Evolutionary conservation across 1,139 yeast genomes (phyloP), one percentile per base, ranked within the genome.

Genomic region (Yamadazyma buinensis): DNA sequence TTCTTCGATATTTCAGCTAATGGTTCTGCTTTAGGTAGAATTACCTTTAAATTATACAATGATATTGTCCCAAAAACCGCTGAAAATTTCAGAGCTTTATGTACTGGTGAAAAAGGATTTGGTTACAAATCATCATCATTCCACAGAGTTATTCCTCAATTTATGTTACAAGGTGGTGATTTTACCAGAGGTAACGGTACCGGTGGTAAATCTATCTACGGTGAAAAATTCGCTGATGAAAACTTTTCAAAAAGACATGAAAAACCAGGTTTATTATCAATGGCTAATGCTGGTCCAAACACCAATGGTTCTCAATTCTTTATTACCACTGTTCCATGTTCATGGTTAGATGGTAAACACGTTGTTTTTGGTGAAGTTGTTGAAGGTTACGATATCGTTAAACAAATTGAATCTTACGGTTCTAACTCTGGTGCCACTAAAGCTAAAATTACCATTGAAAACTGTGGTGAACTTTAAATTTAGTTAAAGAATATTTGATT

Each of bases 261-360:
- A 71, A 82, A 75, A 68, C 96, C 97, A 56, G 97, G 97, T 72
- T 77, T 90, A 57, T 79, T 92, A 64, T 86, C 96, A 55, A 92
- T 92, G 98, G 98, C 98, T 67, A 92, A 92, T 61, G 97, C 97
- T 55, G 98, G 98, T 62, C 96, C 96, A 70, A 87, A 90, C 90
- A 90, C 97, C 80, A 92, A 92, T 76, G 98, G 98, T 51, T 90
- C 97, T 42, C 98, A 92, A 75, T 92, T 92, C 77, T 92, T 92
- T 80, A 80, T 92, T 71, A 92, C 98, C 77, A 90, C 97, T 46
- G 97, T 90, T 42, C 78, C 88, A 57, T 75, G 85, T 66, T 85
- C 96, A 52, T 90, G 97, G 97, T 82, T 92, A 71, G 97, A 92
- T 63, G 97, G 97, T 64, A 84, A 84, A 75, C 98, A 92, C 83